Evolutionary conservation across 139 green algal genomes (phyloP), one percentile per base, ranked within the genome.

Genomic region (Edaphochlamys debaryana): DNA sequence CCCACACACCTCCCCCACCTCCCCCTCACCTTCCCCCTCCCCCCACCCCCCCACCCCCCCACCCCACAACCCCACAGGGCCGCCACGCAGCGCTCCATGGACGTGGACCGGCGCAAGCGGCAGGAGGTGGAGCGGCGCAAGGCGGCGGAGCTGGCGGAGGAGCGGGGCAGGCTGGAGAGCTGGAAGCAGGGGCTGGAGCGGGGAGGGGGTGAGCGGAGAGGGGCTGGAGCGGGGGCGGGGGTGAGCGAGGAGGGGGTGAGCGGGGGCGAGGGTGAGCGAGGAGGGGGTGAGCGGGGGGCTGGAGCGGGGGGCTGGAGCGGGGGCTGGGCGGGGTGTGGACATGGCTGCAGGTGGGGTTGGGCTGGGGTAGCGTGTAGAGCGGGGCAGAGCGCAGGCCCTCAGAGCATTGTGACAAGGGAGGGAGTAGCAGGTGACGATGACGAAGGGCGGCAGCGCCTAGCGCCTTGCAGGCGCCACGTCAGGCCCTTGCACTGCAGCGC

Each of bases 11-110:
- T 32, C 56, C 25, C 56, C 56, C 22, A 29, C 56, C 56, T 29
- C 11, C 8, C 11, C 56, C 9, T 8, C 56, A 9, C 56, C 11
- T 20, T 8, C 17, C 56, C 56, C 56, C 56, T 64, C 62, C 62
- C 20, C 29, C 40, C 29, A n/a, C n/a, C n/a, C n/a, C n/a, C n/a
- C n/a, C n/a, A n/a, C n/a, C n/a, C n/a, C n/a, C n/a, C n/a, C n/a
- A n/a, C n/a, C n/a, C n/a, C n/a, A n/a, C n/a, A n/a, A n/a, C n/a
- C 62, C 60, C 40, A 36, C 87, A 92, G 88, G 67, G 81, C 75
- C 13, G 86, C 82, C 42, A 82, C 72, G 11, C 76, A 92, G n/a
- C 80, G 86, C 6, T 84, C 90, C 52, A 92, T 93, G 42, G 88
- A 89, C 5, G 17, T 86, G 11, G 88, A 94, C 34, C 84, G 82